Base-by-base conservation (phyloP, 176 grass and related monocot genomes). In the Bolboschoenus planiculmis region DNA sequence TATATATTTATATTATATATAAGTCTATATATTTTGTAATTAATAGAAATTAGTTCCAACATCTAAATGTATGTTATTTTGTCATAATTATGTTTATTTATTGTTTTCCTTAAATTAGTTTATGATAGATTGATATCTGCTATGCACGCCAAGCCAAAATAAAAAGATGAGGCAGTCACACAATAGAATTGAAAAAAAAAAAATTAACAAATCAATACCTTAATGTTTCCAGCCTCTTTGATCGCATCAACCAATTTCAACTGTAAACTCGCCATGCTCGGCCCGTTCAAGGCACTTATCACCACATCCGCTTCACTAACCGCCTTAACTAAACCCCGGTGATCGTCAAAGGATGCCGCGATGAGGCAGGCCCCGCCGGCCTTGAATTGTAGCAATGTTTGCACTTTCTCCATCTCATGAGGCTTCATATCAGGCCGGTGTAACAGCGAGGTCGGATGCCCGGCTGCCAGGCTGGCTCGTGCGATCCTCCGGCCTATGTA, bases 241-340 rank as follows among this genome's bases (percentile, higher is more conserved):
- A 96, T 91, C 0, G 90, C 93, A 63, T 90, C 79, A 4, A 96
- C 83, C 13, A 96, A 87, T 73, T 87, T 90, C 72, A 87, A 88
- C 71, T 96, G 93, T 40, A 79, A 76, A 78, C 74, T 71, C 6
- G 64, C 76, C 34, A 83, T 16, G 78, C 40, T 26, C 14, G 20
- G 44, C 1, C 84, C 86, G 8, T 80, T 62, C 67, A 91, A 54
- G 67, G 90, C 83, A 4, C 88, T 90, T 10, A 96, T 48, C 13
- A 96, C 93, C 11, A 91, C 93, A 78, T 96, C 93, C 1, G 65
- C 93, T 84, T 91, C 63, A 85, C 16, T 42, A 9, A 96, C 61
- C 7, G 90, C 93, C 16, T 88, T 84, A 5, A 91, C 83, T 42
- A 96, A 56, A n/a, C 51, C 37, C 4, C 9, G 62, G 42, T 74